Evolutionary conservation across 805 yeast genomes (phyloP).

Genomic region (Candida michaelii): DNA sequence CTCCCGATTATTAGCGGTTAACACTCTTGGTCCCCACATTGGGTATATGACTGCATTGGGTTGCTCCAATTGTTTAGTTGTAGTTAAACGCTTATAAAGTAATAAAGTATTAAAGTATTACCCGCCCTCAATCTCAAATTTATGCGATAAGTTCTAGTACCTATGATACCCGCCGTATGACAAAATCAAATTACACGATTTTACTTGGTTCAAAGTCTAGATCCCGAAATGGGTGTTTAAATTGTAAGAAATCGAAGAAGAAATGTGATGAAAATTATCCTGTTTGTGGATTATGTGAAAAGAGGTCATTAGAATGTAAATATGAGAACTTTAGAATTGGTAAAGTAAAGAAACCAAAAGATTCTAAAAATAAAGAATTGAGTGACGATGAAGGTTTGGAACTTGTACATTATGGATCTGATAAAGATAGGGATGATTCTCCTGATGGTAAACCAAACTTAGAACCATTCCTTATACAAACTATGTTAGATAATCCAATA

Average conservation of each 20-base stretch:
- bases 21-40: too few species aligned
- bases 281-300: constrained; percentile 7
- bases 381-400: background rate
- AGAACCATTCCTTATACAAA: too few species aligned
- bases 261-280: constrained; percentile 11
- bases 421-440: too few species aligned
- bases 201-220: constrained; percentile 5
- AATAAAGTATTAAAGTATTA: background rate
- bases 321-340: constrained; percentile 8
- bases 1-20: background rate
- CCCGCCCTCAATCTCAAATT: background rate
- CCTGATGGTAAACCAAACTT: too few species aligned
- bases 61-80: too few species aligned
- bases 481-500: too few species aligned
- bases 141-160: background rate
- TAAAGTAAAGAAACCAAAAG: constrained; percentile 1
- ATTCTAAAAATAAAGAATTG: background rate
- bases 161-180: background rate
- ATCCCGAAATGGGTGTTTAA: constrained; percentile 10
- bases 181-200: constrained; percentile 5
- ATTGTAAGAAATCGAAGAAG: constrained; percentile 10
- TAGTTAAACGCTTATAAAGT: too few species aligned
- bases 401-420: background rate
- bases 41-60: too few species aligned
- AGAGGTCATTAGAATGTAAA: constrained; percentile 3